Conservation (phyloP, 192 early-diverging fungal genomes). For the Coemansia sp. region DNA sequence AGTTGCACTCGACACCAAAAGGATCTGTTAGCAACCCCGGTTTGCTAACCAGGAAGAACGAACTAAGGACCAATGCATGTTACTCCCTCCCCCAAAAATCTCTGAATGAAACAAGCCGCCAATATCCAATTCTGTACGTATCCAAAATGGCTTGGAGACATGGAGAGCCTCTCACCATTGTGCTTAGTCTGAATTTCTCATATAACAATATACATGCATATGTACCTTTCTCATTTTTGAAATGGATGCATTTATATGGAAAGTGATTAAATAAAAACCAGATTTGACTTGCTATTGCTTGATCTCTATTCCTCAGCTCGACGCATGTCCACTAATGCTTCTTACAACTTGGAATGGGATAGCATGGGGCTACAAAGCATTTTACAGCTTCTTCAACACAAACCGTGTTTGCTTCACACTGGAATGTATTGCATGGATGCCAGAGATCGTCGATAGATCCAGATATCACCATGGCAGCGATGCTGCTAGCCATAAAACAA, state of each 20-base stretch:
- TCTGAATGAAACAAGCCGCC: not conserved
- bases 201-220: not conserved
- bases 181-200: not conserved
- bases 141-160: not conserved
- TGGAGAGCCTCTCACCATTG: not conserved
- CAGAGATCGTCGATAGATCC: not conserved
- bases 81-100: not conserved
- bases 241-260: not conserved
- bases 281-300: not conserved
- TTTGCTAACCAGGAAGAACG: not conserved
- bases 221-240: not conserved
- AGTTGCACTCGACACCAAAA: not conserved
- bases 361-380: conserved; percentile 33
- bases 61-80: not conserved
- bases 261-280: not conserved
- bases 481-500: not conserved
- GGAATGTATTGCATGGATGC: conserved; percentile 17
- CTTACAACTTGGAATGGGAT: conserved; percentile 24
- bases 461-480: not conserved
- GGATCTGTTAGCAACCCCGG: not conserved
- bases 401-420: conserved; percentile 21
- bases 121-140: not conserved
- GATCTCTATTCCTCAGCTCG: not conserved
- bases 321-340: not conserved
- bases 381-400: too few relatives aligned